Base-by-base conservation (phyloP, 2,329 filamentous ascomycete genomes). In the Trichoderma lentiforme region DNA sequence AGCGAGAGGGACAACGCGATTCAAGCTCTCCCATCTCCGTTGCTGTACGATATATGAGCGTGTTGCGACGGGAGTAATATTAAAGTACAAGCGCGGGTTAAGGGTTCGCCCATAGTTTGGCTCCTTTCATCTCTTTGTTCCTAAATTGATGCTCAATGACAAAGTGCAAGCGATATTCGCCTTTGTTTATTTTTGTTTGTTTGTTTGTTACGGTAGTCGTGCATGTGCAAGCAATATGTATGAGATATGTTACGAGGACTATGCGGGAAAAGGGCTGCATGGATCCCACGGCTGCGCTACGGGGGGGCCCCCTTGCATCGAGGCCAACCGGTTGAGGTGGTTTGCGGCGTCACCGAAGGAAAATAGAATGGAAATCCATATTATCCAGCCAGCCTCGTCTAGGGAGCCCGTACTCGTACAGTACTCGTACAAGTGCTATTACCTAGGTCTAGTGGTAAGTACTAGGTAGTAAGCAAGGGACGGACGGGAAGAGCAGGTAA, bases 331-430 rank as follows among this genome's bases (percentile, higher is more conserved):
- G 56, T 39, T 30, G 66, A 51, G 56, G 57, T 30, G 66, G 66
- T 70, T 70, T 70, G 66, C 66, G 66, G 66, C 66, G 66, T 70
- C 66, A 70, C 66, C 66, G 66, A 70, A 34, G 57, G 21, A 24
- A 43, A 43, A 43, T 43, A 36, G 5, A 24, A 34, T 21, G 18
- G 21, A 30, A 32, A 14, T 12, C 14, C 15, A 47, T 53, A 53
- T 21, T 24, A 43, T 67, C 21, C 24, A 67, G 64, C 36, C 36
- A 39, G 39, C 64, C 51, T 67, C 32, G 32, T 67, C 32, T 28
- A 58, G 24, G 64, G 64, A 36, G n/a, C 30, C 39, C 39, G 39
- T 43, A 43, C 39, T 43, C 39, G 39, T 43, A 43, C 39, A 32
- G 26, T 34, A 36, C 34, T 36, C 34, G 34, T 36, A 43, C 39